phyloP scores from a whole-genome alignment of 179 eudicot species.

The Spinacia oleracea region DNA sequence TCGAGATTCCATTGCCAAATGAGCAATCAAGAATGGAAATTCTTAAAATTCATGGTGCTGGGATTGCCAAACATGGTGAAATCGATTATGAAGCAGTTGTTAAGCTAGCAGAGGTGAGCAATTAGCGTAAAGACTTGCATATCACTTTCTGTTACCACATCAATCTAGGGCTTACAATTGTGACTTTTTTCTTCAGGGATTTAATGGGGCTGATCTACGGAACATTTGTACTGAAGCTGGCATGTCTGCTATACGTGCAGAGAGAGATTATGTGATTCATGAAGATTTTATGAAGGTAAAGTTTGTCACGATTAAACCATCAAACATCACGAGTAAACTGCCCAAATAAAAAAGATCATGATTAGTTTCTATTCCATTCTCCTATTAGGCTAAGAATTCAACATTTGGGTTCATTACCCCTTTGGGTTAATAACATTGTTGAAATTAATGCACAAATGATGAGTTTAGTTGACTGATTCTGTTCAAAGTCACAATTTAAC shows the following conservation, averaged over 20 bases:
- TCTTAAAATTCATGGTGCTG: conserved; percentile 94
- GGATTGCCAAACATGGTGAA: conserved; percentile 99
- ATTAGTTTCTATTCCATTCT: background rate
- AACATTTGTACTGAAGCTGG: conserved; percentile 98
- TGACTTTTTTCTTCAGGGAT: conserved; percentile 44
- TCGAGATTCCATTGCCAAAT: conserved; percentile 95
- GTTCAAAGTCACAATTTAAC: background rate
- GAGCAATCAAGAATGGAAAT: conserved; percentile 96
- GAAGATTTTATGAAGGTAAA: conserved; percentile 97
- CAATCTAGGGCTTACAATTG: background rate
- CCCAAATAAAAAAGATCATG: too few relatives aligned
- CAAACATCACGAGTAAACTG: background rate
- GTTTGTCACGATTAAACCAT: background rate
- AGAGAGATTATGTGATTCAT: conserved; percentile 92
- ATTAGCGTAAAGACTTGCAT: background rate
- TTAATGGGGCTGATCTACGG: conserved; percentile 92
- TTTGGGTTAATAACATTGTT: too few relatives aligned
- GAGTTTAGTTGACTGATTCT: background rate
- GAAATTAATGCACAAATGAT: background rate
- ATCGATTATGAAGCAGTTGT: conserved; percentile 98
- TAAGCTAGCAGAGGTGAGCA: conserved; percentile 89
- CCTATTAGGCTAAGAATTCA: background rate
- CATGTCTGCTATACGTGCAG: conserved; percentile 89
- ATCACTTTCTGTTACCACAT: background rate
- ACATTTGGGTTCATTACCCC: background rate